Conservation (phyloP, 208 protist species). For the Perkinsela sp. region DNA sequence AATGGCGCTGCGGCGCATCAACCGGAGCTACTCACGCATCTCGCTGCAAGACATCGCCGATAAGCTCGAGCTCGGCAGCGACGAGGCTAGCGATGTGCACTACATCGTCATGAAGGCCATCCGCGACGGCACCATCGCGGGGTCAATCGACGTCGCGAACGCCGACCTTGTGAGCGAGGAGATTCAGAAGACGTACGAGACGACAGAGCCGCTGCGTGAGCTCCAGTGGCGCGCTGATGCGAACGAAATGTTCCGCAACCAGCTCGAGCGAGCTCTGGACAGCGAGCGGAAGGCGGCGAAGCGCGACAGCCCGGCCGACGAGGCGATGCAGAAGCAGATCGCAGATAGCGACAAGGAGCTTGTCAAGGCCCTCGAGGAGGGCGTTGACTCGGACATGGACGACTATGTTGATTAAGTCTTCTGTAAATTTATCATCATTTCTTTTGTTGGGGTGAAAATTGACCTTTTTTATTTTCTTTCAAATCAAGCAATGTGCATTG, state of each 20-base stretch:
- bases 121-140: slow-evolving; percentile 83
- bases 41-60: slow-evolving; percentile 73
- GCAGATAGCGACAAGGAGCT: background rate
- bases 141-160: slow-evolving; percentile 72
- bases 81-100: slow-evolving; percentile 60
- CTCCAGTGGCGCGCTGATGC: slow-evolving; percentile 80
- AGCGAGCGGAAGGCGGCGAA: background rate
- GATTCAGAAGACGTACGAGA: slow-evolving; percentile 75
- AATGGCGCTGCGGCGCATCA: slow-evolving; percentile 84
- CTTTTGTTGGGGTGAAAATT: no score
- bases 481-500: no score
- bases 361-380: background rate
- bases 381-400: background rate
- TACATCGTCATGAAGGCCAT: slow-evolving; percentile 92
- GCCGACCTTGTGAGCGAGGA: slow-evolving; percentile 72
- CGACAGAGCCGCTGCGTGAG: slow-evolving; percentile 69
- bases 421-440: no score
- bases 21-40: slow-evolving; percentile 83
- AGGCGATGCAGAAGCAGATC: background rate
- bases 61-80: slow-evolving; percentile 79
- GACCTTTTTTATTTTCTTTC: no score
- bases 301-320: background rate
- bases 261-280: slow-evolving; percentile 50
- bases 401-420: background rate
- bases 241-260: slow-evolving; percentile 78